These are phyloP conservation scores for Globisporangium viniferum DNA, from an alignment of 352 stramenopile genomes.

Conservation along the genomic window DNA sequence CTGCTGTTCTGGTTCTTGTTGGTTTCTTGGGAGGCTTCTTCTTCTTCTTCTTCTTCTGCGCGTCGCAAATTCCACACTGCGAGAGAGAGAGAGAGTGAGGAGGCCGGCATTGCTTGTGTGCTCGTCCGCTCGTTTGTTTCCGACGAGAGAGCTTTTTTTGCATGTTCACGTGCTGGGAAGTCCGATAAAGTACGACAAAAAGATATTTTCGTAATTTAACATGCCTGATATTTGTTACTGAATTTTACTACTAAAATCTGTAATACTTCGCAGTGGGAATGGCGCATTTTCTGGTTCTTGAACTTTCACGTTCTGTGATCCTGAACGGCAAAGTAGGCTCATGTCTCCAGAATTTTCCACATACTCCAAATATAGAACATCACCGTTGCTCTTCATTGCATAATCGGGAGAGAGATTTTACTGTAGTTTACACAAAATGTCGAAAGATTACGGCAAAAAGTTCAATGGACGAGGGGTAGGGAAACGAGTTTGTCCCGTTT, in stretches of 20 bases:
- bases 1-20: background rate
- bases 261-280: background rate
- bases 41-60: slow-evolving; percentile 2
- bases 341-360: too few species aligned
- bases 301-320: background rate
- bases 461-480: background rate
- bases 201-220: background rate
- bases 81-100: background rate
- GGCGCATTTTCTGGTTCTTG: background rate
- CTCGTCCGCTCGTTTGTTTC: slow-evolving; percentile 5
- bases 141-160: background rate
- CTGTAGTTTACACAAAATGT: background rate
- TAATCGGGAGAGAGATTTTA: too few species aligned
- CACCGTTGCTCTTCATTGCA: too few species aligned
- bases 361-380: too few species aligned
- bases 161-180: background rate
- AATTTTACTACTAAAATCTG: too few species aligned
- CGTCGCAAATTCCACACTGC: slow-evolving; percentile 11
- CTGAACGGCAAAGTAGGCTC: too few species aligned
- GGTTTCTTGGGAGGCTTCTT: background rate
- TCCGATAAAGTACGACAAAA: background rate
- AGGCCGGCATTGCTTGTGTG: background rate
- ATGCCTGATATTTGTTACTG: too few species aligned
- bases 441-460: background rate
- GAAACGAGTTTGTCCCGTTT: background rate